Conservation (phyloP, 2,329 filamentous ascomycete species). For the Phialophora macrospora region DNA sequence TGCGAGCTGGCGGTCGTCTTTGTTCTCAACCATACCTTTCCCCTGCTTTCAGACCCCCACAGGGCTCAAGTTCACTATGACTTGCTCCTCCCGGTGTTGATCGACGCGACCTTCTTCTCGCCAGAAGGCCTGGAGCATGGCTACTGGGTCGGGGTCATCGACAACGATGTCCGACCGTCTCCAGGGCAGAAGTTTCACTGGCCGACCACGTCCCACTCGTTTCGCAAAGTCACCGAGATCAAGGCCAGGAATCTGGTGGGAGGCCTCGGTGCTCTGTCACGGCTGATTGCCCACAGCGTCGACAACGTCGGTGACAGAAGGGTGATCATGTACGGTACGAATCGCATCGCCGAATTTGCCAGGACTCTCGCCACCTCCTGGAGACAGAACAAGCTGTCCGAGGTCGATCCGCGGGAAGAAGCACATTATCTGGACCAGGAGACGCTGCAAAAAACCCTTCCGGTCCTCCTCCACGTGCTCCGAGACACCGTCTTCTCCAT, state of each 20-base stretch:
- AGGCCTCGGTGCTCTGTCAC: slow-evolving; percentile 66
- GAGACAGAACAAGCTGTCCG: slow-evolving; percentile 74
- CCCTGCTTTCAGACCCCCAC: slow-evolving; percentile 67
- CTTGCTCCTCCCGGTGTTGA: slow-evolving; percentile 69
- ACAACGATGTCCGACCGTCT: slow-evolving; percentile 66
- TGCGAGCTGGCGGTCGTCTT: slow-evolving; percentile 65
- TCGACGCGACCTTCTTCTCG: slow-evolving; percentile 70
- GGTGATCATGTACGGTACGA: slow-evolving; percentile 53
- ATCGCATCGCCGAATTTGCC: slow-evolving; percentile 70
- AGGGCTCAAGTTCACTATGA: slow-evolving; percentile 68
- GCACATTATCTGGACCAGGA: slow-evolving; percentile 65
- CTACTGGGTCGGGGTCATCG: slow-evolving; percentile 73
- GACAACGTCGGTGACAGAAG: slow-evolving; percentile 59
- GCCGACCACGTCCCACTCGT: slow-evolving; percentile 63
- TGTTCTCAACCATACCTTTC: slow-evolving; percentile 77
- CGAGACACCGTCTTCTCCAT: slow-evolving; percentile 76
- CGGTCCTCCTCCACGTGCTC: slow-evolving; percentile 74
- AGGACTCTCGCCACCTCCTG: slow-evolving; percentile 71
- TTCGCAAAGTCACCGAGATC: slow-evolving; percentile 61
- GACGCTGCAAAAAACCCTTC: slow-evolving; percentile 69
- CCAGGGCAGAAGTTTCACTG: slow-evolving; percentile 66
- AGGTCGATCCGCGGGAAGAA: slow-evolving; percentile 72
- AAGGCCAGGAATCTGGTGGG: slow-evolving; percentile 62
- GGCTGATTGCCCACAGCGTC: slow-evolving; percentile 65
- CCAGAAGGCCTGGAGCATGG: slow-evolving; percentile 76